Evolutionary conservation across 345 rosid genomes (phyloP), one percentile per base, ranked within the genome.

Genomic region (Lagerstroemia speciosa): DNA sequence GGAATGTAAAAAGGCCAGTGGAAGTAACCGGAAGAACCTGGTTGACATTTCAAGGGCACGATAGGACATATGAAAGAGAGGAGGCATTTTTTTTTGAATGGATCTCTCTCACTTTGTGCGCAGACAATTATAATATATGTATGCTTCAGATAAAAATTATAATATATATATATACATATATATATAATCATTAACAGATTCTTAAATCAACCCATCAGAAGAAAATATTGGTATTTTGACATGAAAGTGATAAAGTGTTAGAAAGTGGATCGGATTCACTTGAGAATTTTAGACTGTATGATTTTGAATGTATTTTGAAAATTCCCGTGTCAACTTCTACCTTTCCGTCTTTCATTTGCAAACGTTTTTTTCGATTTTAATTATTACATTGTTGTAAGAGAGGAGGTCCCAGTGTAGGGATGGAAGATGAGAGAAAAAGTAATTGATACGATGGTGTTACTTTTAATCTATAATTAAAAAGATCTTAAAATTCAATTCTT

Each of bases 11-110:
- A 78, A 68, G 72, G 81, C 68, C 48, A 68, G 64, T 61, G 68
- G 77, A 74, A 77, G 53, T 78, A 65, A 71, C 80, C 78, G 65
- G 80, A 84, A 74, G 61, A 55, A 55, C 72, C 67, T 68, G 65
- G 86, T 84, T 86, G 88, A 86, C 91, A 75, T 75, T 77, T 78
- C 79, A 76, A 77, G 67, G 69, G 71, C 24, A 48, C 24, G 55
- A 48, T 48, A 19, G 24, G 55, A 48, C 55, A 48, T 33, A 73
- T 83, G 77, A 77, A 74, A 78, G 84, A 78, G 48, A n/a, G 14
- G n/a, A 43, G 22, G 29, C 31, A 16, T 40, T 68, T 33, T 20
- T 37, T 34, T 68, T 43, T 61, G 48, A 57, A 53, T 67, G 32
- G 1, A 6, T 4, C 0, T 32, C 31, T 9, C 38, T n/a, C 48